These are phyloP conservation scores for Melanopsichium pennsylvanicum DNA, from an alignment of 1,284 basidiomycete species.

Conservation along the genomic window DNA sequence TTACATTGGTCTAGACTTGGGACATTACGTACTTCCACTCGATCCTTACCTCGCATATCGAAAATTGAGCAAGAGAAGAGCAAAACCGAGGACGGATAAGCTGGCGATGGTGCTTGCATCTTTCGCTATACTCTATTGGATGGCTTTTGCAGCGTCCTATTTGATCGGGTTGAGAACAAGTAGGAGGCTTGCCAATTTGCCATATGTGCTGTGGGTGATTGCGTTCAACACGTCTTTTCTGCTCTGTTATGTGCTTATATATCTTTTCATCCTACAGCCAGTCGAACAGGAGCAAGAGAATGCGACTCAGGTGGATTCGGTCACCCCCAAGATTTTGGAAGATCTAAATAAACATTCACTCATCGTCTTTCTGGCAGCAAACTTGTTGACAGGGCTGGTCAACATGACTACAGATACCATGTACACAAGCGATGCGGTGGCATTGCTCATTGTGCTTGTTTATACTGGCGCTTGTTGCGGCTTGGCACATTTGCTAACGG, in stretches of 20 bases:
- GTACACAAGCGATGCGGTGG: constrained; percentile 73
- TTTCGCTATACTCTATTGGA: constrained; percentile 83
- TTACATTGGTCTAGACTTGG: constrained; percentile 81
- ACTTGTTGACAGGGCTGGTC: constrained; percentile 83
- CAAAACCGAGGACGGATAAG: constrained; percentile 31
- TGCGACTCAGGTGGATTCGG: neutral
- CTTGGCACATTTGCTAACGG: constrained; percentile 16
- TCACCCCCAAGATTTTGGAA: constrained; percentile 73
- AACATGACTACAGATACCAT: constrained; percentile 85
- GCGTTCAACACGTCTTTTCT: constrained; percentile 90
- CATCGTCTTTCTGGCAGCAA: constrained; percentile 84
- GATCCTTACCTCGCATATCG: constrained; percentile 70
- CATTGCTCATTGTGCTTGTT: constrained; percentile 74
- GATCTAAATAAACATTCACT: constrained; percentile 85
- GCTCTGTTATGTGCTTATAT: constrained; percentile 79
- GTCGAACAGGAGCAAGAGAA: constrained; percentile 50
- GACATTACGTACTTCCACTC: constrained; percentile 80
- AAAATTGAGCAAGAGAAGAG: constrained; percentile 4
- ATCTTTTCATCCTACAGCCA: constrained; percentile 74
- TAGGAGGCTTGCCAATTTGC: constrained; percentile 71
- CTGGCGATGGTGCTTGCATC: constrained; percentile 68
- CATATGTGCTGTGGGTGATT: constrained; percentile 87
- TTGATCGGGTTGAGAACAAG: constrained; percentile 24
- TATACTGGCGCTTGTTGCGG: constrained; percentile 75
- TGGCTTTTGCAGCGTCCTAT: constrained; percentile 68